Base-by-base conservation (phyloP, 495 filamentous ascomycete species). In the Friedmanniomyces endolithicus region DNA sequence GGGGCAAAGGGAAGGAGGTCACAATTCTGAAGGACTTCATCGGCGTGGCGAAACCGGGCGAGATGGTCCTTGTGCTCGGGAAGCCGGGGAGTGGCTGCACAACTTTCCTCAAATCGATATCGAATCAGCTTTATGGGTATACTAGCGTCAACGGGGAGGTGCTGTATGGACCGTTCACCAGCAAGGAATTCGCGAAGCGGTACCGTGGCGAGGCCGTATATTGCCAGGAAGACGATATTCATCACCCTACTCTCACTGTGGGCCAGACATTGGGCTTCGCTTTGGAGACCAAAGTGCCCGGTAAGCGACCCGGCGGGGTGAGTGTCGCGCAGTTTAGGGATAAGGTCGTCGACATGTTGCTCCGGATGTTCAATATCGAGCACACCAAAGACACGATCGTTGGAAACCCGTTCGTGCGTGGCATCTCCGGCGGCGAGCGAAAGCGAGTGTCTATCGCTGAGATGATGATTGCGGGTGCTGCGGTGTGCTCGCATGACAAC, bases 61-160 rank as follows among this genome's bases (percentile, higher is more conserved):
- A 96, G 68, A 94, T 95, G 89, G 75, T 94, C 1, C 71, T 96
- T 19, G 90, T 96, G 11, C 74, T 96, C 19, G 89, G 90, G 11
- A 78, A 85, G 50, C 90, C 90, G 0, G 90, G 89, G 0, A 83
- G 82, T 9, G 89, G 89, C 33, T 95, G 89, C 65, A 89, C 89
- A 0, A 88, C 88, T 0, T 90, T 95, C 61, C 72, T 95, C 20
- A 94, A 92, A 66, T 78, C 82, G 22, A 85, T 96, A 57, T 78
- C 84, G 16, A 94, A 94, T 59, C 84, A 88, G 62, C 76, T 86
- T 7, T 78, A 75, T 61, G 89, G 88, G 35, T 94, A 88, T 61
- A 87, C 86, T 1, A 73, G 73, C 7, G 74, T 94, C 12, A 75
- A 81, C 22, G 89, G 88, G 6, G 84, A 90, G 19, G 86, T 95